Percentiles rank a stretch among this genome's conserved stretches.
These are phyloP conservation scores for Rhexocercosporidium sp. DNA, from an alignment of 2,329 filamentous ascomycete genomes.

Conservation along the genomic window DNA sequence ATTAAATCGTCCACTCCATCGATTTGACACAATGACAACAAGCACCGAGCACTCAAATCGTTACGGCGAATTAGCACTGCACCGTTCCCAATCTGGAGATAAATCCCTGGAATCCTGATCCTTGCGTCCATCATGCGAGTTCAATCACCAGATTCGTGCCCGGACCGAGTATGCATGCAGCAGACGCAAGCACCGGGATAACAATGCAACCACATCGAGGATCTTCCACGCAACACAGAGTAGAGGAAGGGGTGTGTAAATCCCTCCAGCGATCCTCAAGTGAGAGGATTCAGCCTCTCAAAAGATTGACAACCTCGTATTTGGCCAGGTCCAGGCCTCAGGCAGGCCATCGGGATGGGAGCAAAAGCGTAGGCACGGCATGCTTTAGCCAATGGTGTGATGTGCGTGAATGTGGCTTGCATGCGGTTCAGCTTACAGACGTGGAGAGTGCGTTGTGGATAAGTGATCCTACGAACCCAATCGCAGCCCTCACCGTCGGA, in stretches of 20 bases:
- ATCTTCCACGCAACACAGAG: background rate
- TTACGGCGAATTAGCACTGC: background rate
- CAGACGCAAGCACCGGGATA: constrained; percentile 11
- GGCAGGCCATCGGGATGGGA: background rate
- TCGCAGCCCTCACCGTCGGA: constrained; percentile 9
- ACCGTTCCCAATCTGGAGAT: background rate
- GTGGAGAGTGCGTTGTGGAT: background rate
- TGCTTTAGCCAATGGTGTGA: background rate
- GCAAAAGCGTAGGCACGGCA: background rate
- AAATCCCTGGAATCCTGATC: background rate
- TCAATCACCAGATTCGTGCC: constrained; percentile 10
- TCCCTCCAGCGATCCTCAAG: background rate
- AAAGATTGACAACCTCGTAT: too few relatives aligned
- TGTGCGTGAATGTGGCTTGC: constrained; percentile 11
- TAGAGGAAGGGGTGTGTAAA: background rate
- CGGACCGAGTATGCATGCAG: constrained; percentile 1
- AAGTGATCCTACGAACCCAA: constrained; percentile 10
- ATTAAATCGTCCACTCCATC: background rate
- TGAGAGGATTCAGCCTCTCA: constrained; percentile 19
- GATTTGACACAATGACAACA: background rate
- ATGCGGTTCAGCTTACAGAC: constrained; percentile 15
- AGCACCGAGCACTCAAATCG: background rate
- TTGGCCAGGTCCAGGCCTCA: constrained; percentile 7
- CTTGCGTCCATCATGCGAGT: background rate
- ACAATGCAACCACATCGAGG: background rate